Evolutionary conservation across 352 stramenopile genomes (phyloP).

Genomic region (Phytophthora cryptogea): DNA sequence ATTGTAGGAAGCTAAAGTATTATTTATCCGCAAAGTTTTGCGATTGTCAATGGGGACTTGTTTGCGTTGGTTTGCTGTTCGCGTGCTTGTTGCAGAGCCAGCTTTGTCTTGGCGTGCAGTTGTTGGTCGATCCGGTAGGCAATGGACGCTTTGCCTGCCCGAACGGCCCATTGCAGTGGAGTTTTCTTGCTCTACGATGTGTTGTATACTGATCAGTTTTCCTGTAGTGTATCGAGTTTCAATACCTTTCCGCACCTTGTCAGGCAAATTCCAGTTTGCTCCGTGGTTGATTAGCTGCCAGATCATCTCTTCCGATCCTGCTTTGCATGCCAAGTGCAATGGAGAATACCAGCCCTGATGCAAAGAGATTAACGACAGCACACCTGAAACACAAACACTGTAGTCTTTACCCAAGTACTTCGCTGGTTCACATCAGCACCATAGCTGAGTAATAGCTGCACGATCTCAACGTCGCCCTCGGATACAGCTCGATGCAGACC

Average conservation of each 20-base stretch:
- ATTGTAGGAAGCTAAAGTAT: conserved; percentile 39
- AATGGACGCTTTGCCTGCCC: conserved; percentile 68
- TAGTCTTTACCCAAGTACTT: conserved; percentile 56
- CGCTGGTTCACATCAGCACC: conserved; percentile 60
- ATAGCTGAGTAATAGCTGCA: conserved; percentile 47
- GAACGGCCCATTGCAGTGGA: conserved; percentile 72
- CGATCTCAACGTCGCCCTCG: conserved; percentile 44
- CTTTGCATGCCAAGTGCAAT: conserved; percentile 77
- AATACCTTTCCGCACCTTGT: conserved; percentile 50
- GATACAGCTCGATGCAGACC: conserved; percentile 70
- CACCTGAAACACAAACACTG: neutral
- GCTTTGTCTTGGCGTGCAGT: conserved; percentile 54
- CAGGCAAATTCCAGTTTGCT: conserved; percentile 53
- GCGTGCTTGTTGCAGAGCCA: conserved; percentile 28
- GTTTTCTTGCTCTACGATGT: conserved; percentile 55
- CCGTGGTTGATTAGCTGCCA: conserved; percentile 64
- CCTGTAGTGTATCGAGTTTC: neutral
- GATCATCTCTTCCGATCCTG: conserved; percentile 64
- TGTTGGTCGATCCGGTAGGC: conserved; percentile 80
- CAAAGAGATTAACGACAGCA: neutral
- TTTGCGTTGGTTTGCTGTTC: conserved; percentile 26
- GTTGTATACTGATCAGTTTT: neutral
- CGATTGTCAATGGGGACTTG: conserved; percentile 35
- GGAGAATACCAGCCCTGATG: conserved; percentile 75
- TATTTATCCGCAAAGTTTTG: conserved; percentile 60